Conservation (phyloP, 2,329 filamentous ascomycete species). For the Chrysoporthe puriensis region DNA sequence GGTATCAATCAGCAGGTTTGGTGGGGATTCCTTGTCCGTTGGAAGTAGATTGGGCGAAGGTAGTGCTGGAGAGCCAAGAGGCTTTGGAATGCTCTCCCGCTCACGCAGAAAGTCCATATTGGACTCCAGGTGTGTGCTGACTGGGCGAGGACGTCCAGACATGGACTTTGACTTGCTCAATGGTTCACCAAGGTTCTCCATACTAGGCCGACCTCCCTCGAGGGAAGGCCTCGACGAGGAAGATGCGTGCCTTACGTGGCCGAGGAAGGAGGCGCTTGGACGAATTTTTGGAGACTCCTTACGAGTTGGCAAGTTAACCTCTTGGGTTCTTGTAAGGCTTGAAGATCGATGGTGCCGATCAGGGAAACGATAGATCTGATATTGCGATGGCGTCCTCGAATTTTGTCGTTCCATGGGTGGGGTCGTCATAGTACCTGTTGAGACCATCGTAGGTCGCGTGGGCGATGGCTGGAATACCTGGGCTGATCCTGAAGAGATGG, state of each 20-base stretch:
- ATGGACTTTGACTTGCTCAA: slow-evolving; percentile 54
- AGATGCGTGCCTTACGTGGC: slow-evolving; percentile 48
- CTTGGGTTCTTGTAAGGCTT: slow-evolving; percentile 44
- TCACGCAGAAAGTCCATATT: slow-evolving; percentile 84
- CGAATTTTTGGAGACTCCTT: slow-evolving; percentile 30
- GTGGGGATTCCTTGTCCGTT: slow-evolving; percentile 45
- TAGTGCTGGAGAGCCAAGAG: slow-evolving; percentile 42
- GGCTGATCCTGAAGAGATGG: slow-evolving; percentile 53
- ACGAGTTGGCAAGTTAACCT: slow-evolving; percentile 29
- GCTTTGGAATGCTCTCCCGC: slow-evolving; percentile 62
- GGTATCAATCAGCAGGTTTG: slow-evolving; percentile 45
- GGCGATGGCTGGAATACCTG: slow-evolving; percentile 38
- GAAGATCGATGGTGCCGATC: slow-evolving; percentile 45
- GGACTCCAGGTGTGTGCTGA: slow-evolving; percentile 81
- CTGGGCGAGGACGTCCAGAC: slow-evolving; percentile 65
- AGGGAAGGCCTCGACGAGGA: slow-evolving; percentile 67
- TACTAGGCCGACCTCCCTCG: slow-evolving; percentile 68
- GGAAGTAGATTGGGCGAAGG: slow-evolving; percentile 38
- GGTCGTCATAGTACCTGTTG: slow-evolving; percentile 79
- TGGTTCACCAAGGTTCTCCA: slow-evolving; percentile 62
- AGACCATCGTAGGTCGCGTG: slow-evolving; percentile 49
- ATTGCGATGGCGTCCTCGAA: slow-evolving; percentile 45
- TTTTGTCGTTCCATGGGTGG: slow-evolving; percentile 51
- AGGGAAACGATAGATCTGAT: slow-evolving; percentile 48
- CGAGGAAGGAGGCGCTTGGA: slow-evolving; percentile 39